Conservation (phyloP, 768 basidiomycete species). For the Boletus pseudopeckii region DNA sequence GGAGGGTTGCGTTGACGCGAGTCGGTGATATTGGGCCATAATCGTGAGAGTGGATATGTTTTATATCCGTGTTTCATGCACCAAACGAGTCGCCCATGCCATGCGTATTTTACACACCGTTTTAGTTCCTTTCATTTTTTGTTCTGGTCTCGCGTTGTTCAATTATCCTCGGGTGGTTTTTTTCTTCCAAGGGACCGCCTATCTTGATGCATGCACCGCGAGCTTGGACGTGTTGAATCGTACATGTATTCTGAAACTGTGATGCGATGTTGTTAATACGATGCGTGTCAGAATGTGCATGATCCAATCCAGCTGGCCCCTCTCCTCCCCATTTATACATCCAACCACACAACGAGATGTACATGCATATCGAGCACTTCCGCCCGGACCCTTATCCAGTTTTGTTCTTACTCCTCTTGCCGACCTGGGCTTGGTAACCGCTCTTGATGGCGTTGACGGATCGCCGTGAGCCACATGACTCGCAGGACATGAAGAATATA, state of each 20-base stretch:
- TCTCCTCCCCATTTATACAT: neutral
- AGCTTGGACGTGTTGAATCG: constrained; percentile 3
- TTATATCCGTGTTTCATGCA: constrained; percentile 5
- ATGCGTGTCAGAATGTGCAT: constrained; percentile 5
- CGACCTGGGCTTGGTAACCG: constrained; percentile 96
- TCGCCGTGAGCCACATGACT: constrained; percentile 85
- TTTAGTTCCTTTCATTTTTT: constrained; percentile 12
- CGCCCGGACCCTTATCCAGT: constrained; percentile 49
- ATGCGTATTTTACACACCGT: constrained; percentile 11
- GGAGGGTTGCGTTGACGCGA: constrained; percentile 71
- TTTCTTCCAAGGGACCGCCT: neutral
- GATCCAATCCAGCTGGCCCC: neutral
- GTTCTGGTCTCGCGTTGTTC: constrained; percentile 12
- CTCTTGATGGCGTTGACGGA: constrained; percentile 98
- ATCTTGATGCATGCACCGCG: constrained; percentile 10
- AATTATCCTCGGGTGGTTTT: neutral
- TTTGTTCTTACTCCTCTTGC: constrained; percentile 82
- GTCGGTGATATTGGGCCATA: constrained; percentile 51
- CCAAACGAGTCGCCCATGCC: neutral
- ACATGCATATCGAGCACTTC: constrained; percentile 5
- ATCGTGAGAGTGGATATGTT: neutral
- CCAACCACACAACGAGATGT: neutral
- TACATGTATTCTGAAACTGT: constrained; percentile 24
- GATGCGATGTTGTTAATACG: constrained; percentile 16
- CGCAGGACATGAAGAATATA: constrained; percentile 96